phyloP scores from a whole-genome alignment of 2,329 filamentous ascomycete species.

The Sporothrix pallida region DNA sequence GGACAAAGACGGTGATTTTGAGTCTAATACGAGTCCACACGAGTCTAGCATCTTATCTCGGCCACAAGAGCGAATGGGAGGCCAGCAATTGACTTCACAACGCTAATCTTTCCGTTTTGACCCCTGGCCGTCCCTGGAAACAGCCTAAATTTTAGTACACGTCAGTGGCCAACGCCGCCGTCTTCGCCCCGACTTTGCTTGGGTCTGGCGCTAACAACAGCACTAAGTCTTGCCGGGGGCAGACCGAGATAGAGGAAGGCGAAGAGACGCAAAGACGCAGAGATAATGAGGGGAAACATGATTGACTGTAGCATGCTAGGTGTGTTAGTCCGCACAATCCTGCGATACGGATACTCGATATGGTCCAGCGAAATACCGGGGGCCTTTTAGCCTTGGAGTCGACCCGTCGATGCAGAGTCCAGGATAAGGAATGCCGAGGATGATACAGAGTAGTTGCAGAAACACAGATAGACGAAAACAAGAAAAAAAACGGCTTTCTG shows the following conservation, averaged over 20 bases:
- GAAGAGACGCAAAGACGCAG: neutral
- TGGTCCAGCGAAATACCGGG: conserved; percentile 6
- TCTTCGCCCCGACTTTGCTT: neutral
- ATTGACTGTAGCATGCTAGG: no score
- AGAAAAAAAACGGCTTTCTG: neutral
- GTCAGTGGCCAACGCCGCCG: conserved; percentile 5
- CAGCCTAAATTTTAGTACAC: neutral
- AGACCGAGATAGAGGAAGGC: neutral
- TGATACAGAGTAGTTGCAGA: no score
- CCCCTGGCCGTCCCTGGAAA: neutral
- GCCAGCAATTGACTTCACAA: neutral
- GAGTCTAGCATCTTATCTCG: conserved; percentile 7
- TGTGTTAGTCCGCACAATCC: neutral
- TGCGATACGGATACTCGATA: neutral
- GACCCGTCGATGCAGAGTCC: neutral
- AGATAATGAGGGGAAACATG: neutral
- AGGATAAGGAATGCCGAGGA: conserved; percentile 5
- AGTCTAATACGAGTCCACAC: neutral
- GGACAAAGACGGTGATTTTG: neutral
- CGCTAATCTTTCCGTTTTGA: neutral
- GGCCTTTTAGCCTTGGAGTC: neutral
- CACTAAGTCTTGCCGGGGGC: conserved; percentile 4
- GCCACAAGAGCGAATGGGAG: neutral
- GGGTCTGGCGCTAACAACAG: neutral
- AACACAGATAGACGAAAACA: neutral